Conservation (phyloP, 202 grass and related monocot species). For the Setaria viridis region DNA sequence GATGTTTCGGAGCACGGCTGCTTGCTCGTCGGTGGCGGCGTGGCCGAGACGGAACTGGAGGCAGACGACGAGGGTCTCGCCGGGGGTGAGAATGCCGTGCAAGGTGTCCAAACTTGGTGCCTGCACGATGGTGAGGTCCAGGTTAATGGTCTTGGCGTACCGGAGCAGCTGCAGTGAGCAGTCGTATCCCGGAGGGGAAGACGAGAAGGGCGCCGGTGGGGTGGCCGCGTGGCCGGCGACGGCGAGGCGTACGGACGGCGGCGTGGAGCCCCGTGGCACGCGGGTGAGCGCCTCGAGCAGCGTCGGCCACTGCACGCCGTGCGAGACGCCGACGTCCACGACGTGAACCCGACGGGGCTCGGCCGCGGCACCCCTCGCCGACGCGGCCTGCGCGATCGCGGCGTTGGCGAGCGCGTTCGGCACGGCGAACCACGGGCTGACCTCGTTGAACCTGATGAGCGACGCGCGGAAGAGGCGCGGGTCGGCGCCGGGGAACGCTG, state of each 20-base stretch:
- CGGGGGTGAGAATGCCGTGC: slow-evolving; percentile 22
- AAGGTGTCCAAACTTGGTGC: slow-evolving; percentile 24
- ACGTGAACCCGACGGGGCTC: slow-evolving; percentile 56
- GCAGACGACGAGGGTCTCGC: slow-evolving; percentile 71
- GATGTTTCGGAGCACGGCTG: slow-evolving; percentile 52
- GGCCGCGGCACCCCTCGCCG: background rate
- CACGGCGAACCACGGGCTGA: slow-evolving; percentile 90
- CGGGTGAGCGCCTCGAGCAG: slow-evolving; percentile 80
- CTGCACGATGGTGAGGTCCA: slow-evolving; percentile 66
- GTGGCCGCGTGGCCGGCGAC: slow-evolving; percentile 32
- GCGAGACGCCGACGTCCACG: slow-evolving; percentile 83
- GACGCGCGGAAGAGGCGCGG: slow-evolving; percentile 69
- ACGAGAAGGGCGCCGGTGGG: slow-evolving; percentile 60
- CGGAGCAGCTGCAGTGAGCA: slow-evolving; percentile 78
- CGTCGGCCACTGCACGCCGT: slow-evolving; percentile 97
- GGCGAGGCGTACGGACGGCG: slow-evolving; percentile 64
- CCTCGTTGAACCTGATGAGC: slow-evolving; percentile 88
- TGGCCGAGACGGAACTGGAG: slow-evolving; percentile 77
- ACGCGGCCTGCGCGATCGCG: slow-evolving; percentile 55
- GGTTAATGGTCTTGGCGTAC: slow-evolving; percentile 80
- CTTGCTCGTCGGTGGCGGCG: slow-evolving; percentile 41
- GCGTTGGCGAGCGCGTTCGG: slow-evolving; percentile 89
- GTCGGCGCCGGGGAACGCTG: slow-evolving; percentile 56
- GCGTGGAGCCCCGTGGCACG: slow-evolving; percentile 45
- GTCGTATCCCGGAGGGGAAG: slow-evolving; percentile 70